Evolutionary conservation across 192 early-diverging fungal species (phyloP), one percentile per base, ranked within the genome.

Genomic region (Coemansia sp.): DNA sequence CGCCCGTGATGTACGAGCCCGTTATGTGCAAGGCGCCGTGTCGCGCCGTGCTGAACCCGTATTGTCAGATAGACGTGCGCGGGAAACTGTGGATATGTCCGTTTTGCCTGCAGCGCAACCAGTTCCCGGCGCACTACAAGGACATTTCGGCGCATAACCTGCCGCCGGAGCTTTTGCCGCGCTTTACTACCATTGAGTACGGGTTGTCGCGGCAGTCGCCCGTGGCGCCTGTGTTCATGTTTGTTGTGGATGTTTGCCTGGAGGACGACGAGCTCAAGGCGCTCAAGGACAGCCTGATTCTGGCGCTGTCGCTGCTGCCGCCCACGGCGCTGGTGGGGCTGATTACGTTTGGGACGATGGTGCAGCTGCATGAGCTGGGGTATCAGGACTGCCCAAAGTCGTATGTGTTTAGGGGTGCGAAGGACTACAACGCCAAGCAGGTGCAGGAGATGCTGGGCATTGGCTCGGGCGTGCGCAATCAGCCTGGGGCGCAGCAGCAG

Each of bases 361-460:
- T 95, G 57, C 96, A 99, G 85, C 90, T 99, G 57, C 95, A 98
- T 79, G 97, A 99, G 84, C 85, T 99, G 19, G 97, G 95, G 29
- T 95, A 95, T 76, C 85, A 86, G 48, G 96, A 98, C 40, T 98
- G 96, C 69, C 95, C 95, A 60, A 99, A 99, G 75, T 96, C 95
- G 36, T 95, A 94, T 79, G 94, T 99, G 17, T 99, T 99, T 85
- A 90, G 95, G 62, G 97, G 97, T 14, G 88, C 91, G 69, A 99
- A 99, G 84, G 96, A 99, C 51, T 99, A 98, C 81, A 84, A 87
- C 29, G 86, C 89, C 63, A 96, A 95, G 79, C 96, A 98, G 79
- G 91, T 99, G 66, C 94, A 96, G 79, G 95, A 96, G 53, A 97
- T 99, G 95, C 91, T 99, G 37, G 96, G 96, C 21, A 84, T 99